A percentile compares a stretch with the other conserved stretches of the same genome.
Conservation (phyloP, 192 early-diverging fungal genomes). For the Spinellus fusiger region DNA sequence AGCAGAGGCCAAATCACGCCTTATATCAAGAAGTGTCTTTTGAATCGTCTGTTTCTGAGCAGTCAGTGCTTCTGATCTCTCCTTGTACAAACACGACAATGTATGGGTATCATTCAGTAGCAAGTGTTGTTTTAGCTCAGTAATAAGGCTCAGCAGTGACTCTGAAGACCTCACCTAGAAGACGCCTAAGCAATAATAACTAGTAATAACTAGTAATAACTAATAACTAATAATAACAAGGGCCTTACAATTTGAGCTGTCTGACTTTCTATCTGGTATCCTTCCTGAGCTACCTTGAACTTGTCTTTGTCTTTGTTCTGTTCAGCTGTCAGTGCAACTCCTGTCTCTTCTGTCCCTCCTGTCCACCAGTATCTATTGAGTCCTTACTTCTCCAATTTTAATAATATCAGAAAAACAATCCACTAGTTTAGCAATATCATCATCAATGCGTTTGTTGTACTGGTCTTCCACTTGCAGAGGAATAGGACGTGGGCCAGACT, state of each 20-base stretch:
- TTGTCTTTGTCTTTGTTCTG: constrained; percentile 45
- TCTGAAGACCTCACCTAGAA: constrained; percentile 40
- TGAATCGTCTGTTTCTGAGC: constrained; percentile 40
- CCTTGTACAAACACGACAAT: constrained; percentile 29
- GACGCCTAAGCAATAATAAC: too few relatives aligned
- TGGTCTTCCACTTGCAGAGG: constrained; percentile 46
- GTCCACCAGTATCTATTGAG: background rate
- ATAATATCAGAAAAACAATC: constrained; percentile 50
- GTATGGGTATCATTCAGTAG: constrained; percentile 46
- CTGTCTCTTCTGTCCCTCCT: too few relatives aligned
- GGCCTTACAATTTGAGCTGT: constrained; percentile 43
- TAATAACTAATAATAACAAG: background rate
- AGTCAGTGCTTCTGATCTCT: constrained; percentile 29
- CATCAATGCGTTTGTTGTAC: constrained; percentile 46
- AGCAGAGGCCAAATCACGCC: constrained; percentile 36
- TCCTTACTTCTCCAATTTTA: constrained; percentile 39
- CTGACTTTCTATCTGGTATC: constrained; percentile 49
- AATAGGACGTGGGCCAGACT: constrained; percentile 9
- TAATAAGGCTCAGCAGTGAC: constrained; percentile 41
- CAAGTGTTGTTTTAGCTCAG: constrained; percentile 44
- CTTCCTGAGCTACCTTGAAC: constrained; percentile 50
- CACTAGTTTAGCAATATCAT: constrained; percentile 40
- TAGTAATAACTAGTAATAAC: background rate
- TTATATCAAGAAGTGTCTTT: constrained; percentile 31
- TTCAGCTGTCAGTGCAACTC: background rate